A percentile compares a stretch with the other conserved stretches of the same genome.
Evolutionary conservation across 306 rosid genomes (phyloP).

Genomic region (Arachis stenosperma): DNA sequence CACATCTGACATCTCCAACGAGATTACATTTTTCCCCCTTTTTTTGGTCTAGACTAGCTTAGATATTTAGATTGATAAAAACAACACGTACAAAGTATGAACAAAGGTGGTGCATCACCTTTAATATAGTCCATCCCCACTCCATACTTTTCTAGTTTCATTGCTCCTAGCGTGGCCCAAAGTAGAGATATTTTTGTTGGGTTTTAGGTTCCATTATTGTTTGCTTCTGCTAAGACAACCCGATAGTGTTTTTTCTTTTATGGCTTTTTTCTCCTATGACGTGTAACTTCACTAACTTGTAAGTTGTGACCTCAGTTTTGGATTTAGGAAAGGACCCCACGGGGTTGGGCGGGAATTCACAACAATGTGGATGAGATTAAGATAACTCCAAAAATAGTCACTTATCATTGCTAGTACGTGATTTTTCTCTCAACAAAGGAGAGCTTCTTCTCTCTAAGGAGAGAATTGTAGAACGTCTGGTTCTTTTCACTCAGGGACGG

Average conservation of each 20-base stretch:
- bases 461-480: too few species aligned
- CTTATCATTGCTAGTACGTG: background rate
- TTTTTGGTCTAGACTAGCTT: too few species aligned
- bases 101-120: too few species aligned
- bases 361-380: background rate
- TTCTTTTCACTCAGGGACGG: too few species aligned
- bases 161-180: background rate
- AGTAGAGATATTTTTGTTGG: background rate
- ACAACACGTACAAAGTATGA: too few species aligned
- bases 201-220: conserved; percentile 7
- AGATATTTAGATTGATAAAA: too few species aligned
- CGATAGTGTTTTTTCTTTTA: background rate
- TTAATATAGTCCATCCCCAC: background rate
- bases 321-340: background rate
- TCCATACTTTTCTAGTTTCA: background rate
- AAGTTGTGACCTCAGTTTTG: background rate
- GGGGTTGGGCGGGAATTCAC: background rate
- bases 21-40: too few species aligned
- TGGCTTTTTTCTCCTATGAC: too few species aligned
- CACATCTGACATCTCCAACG: too few species aligned
- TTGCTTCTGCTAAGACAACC: background rate
- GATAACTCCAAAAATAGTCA: background rate
- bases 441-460: too few species aligned
- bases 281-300: background rate
- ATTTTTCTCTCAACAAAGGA: too few species aligned